phyloP scores from a whole-genome alignment of 176 grass and related monocot genomes.

The Otatea glauca region DNA sequence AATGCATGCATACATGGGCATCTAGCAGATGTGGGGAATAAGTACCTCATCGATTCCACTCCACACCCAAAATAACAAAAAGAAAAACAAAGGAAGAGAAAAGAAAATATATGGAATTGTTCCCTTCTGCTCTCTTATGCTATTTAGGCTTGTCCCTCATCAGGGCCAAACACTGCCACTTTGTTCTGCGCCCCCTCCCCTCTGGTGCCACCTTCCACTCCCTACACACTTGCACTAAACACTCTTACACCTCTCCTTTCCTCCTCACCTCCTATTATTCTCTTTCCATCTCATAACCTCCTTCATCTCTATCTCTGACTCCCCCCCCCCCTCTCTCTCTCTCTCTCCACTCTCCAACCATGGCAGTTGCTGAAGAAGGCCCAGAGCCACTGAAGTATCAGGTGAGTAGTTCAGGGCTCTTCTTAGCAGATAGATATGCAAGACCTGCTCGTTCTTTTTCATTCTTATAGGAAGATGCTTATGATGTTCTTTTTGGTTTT shows the following conservation, averaged over 20 bases:
- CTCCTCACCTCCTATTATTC: slow-evolving; percentile 3
- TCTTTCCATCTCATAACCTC: slow-evolving; percentile 19
- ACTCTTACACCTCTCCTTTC: not conserved
- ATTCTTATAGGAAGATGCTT: slow-evolving; percentile 26
- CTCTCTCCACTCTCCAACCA: slow-evolving; percentile 19
- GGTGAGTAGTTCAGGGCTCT: slow-evolving; percentile 45
- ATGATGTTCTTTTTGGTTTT: slow-evolving; percentile 10
- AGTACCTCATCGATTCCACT: slow-evolving; percentile 26
- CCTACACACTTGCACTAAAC: slow-evolving; percentile 28
- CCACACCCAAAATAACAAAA: slow-evolving; percentile 15
- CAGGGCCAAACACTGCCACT: slow-evolving; percentile 50
- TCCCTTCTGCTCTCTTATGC: slow-evolving; percentile 32
- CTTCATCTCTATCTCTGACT: not conserved
- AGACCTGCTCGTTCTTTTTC: not conserved
- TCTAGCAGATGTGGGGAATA: slow-evolving; percentile 43
- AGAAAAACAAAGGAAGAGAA: not conserved
- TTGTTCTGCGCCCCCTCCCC: slow-evolving; percentile 26
- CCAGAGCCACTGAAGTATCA: slow-evolving; percentile 78
- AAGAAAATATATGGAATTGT: slow-evolving; percentile 14
- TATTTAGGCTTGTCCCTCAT: slow-evolving; percentile 46
- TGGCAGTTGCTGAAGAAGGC: slow-evolving; percentile 68
- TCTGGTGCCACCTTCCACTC: not conserved
- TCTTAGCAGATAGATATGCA: slow-evolving; percentile 14
- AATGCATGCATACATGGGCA: slow-evolving; percentile 30
- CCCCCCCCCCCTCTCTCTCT: not conserved